A percentile compares a stretch with the other conserved stretches of the same genome.
These are phyloP conservation scores for Kondoa malvinella DNA, from an alignment of 768 basidiomycete species.

Conservation along the genomic window DNA sequence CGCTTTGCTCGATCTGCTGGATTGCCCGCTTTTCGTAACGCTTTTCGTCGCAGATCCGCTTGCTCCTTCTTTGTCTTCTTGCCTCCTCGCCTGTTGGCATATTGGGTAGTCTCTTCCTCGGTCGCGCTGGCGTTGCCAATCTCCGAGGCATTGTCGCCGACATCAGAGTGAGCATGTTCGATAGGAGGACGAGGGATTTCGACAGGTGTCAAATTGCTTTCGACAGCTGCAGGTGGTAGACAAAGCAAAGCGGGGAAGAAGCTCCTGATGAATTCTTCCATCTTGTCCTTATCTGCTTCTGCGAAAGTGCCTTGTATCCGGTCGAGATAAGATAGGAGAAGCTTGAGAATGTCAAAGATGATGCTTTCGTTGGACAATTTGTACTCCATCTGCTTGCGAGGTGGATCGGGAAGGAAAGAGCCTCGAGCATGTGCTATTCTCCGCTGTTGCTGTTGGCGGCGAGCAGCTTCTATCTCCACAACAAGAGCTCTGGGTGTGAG, in stretches of 20 bases:
- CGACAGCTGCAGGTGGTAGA: constrained; percentile 32
- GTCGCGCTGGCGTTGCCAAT: constrained; percentile 44
- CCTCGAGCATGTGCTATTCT: constrained; percentile 32
- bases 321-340: constrained; percentile 80
- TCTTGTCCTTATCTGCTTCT: constrained; percentile 54
- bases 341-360: constrained; percentile 63
- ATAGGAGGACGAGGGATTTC: constrained; percentile 19
- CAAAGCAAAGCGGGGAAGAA: constrained; percentile 69
- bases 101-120: background rate
- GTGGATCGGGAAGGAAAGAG: constrained; percentile 23
- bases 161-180: constrained; percentile 31
- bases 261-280: constrained; percentile 66
- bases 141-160: constrained; percentile 50
- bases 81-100: background rate
- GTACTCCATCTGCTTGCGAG: constrained; percentile 53
- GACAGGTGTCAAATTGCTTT: constrained; percentile 31
- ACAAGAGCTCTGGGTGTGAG: constrained; percentile 73
- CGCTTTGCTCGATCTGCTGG: constrained; percentile 3
- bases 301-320: constrained; percentile 45
- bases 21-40: constrained; percentile 56
- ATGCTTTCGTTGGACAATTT: constrained; percentile 59
- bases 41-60: constrained; percentile 55
- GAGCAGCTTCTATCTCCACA: constrained; percentile 54
- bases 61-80: constrained; percentile 11
- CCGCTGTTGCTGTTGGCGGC: constrained; percentile 46